Evolutionary conservation across 1,139 yeast genomes (phyloP), one percentile per base, ranked within the genome.

Genomic region (Lodderomyces jiufengensis): DNA sequence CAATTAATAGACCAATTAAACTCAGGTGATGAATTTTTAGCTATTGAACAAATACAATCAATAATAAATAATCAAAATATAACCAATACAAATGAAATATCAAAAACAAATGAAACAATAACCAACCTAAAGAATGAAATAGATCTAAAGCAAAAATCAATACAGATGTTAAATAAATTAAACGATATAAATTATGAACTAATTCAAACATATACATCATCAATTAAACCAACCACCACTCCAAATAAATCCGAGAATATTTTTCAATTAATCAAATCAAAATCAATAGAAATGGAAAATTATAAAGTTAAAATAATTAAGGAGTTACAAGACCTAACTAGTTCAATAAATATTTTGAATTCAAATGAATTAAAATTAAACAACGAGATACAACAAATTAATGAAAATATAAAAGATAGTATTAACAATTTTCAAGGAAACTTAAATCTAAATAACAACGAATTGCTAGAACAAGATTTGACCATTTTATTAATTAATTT

Each of bases 231-330:
- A 4, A 32, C 27, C 15, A 20, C 31, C 18, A 18, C 28, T 21
- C 24, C 27, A 14, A 50, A 1, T 46, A n/a, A 37, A 38, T 49
- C 47, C 24, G 53, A 50, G n/a, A 54, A 58, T 33, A 48, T 59
- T 7, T 58, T 61, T 51, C 36, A 55, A 45, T 41, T 61, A 34
- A 43, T 61, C 47, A 48, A 54, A 47, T 38, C 49, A 44, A 51
- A 62, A 45, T 49, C 66, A 40, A 42, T 50, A 34, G 57, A 60
- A 45, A 41, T 78, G 31, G 84, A 78, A 46, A 63, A 69, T 28
- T 63, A 67, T 31, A 75, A 77, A 41, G 72, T 80, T 36, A 48
- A 71, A 8, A 57, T 78, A 9, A 84, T 83, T 3, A 78, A 77
- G 47, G 68, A 67, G 25, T 62, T 80, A 41, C 76, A 78, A 37